Base-by-base conservation (phyloP, 768 basidiomycete species). In the Cystofilobasidium capitatum region DNA sequence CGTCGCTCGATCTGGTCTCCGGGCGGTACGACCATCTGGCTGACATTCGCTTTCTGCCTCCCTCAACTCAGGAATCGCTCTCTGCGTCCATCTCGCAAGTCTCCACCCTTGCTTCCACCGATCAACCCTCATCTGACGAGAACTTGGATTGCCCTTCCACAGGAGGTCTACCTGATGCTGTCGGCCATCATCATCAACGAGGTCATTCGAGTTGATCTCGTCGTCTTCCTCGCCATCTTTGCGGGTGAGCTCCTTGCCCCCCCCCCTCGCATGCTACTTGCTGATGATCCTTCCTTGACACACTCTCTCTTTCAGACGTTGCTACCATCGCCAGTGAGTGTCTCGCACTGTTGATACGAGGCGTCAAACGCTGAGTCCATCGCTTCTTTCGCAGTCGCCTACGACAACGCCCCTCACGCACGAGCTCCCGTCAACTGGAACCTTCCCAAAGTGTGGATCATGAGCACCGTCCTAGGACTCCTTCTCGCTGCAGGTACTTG, bases 81-180 rank as follows among this genome's bases (percentile, higher is more conserved):
- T 81, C 42, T 81, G 81, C 72, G 74, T 82, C 40, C 81, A 81
- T 68, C 76, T 81, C n/a, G n/a, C n/a, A n/a, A n/a, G n/a, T n/a
- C n/a, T n/a, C n/a, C n/a, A n/a, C n/a, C n/a, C n/a, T n/a, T n/a
- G n/a, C n/a, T n/a, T n/a, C n/a, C n/a, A n/a, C n/a, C n/a, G n/a
- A n/a, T n/a, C n/a, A n/a, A n/a, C n/a, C n/a, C n/a, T n/a, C n/a
- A n/a, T n/a, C n/a, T n/a, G n/a, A n/a, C n/a, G n/a, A n/a, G n/a
- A n/a, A n/a, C n/a, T n/a, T n/a, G n/a, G n/a, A n/a, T n/a, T n/a
- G n/a, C n/a, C n/a, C n/a, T n/a, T n/a, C n/a, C n/a, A n/a, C n/a
- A n/a, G 36, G 81, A 82, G 72, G 76, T 81, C 26, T 82, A 80
- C 71, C 72, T 82, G 14, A 74, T 78, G 58, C 73, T 82, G 17